Conservation (phyloP, 257 asterid species). For the Osmanthus fragrans region DNA sequence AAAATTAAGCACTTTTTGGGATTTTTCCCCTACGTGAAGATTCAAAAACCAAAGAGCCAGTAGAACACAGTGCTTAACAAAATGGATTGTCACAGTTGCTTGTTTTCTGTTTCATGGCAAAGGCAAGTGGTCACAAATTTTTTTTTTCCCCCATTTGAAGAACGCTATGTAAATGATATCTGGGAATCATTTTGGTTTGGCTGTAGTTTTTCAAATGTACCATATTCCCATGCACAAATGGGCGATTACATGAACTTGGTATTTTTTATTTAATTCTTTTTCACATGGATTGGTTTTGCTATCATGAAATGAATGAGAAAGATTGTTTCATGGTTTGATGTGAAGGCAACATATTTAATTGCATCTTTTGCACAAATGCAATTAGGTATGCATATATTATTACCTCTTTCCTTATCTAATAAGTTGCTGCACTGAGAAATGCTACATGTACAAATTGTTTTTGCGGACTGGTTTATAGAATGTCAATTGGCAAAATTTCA, state of each 20-base stretch:
- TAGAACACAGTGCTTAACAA: slow-evolving; percentile 34
- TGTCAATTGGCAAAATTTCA: too few species aligned
- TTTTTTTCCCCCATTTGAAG: slow-evolving; percentile 1
- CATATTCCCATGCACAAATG: slow-evolving; percentile 34
- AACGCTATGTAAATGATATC: slow-evolving; percentile 30
- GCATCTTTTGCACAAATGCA: too few species aligned
- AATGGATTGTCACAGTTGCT: slow-evolving; percentile 13
- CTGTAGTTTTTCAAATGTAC: slow-evolving; percentile 41
- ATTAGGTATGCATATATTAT: too few species aligned
- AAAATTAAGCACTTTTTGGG: slow-evolving; percentile 61
- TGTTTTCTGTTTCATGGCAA: slow-evolving; percentile 33
- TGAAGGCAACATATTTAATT: too few species aligned
- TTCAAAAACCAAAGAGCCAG: slow-evolving; percentile 75
- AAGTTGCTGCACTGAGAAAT: too few species aligned
- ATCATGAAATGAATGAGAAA: background rate
- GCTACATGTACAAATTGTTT: too few species aligned
- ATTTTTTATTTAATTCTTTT: background rate
- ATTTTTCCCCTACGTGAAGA: slow-evolving; percentile 69
- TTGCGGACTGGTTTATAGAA: too few species aligned
- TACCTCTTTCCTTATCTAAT: too few species aligned
- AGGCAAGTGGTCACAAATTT: slow-evolving; percentile 29
- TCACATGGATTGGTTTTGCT: background rate
- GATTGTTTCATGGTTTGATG: background rate
- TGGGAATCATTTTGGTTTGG: slow-evolving; percentile 50
- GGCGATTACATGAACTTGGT: slow-evolving; percentile 30